phyloP scores from a whole-genome alignment of 345 rosid genomes.

The Ceriops decandra region DNA sequence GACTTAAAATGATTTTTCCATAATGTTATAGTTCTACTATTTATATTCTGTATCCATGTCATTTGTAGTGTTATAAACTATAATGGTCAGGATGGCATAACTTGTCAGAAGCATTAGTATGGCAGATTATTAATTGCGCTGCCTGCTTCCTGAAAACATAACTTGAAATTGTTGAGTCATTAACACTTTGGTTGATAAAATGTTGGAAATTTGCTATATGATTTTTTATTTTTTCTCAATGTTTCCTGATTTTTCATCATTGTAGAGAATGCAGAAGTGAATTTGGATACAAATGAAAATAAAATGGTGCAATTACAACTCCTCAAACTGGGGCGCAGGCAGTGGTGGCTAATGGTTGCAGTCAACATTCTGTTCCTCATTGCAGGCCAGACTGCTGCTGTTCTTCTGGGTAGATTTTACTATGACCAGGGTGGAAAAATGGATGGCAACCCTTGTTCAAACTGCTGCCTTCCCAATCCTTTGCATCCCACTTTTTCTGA shows the following conservation, averaged over 20 bases:
- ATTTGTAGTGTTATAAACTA: no score
- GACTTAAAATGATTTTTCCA: no score
- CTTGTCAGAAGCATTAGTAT: no score
- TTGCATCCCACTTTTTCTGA: conserved; percentile 45
- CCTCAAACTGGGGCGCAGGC: conserved; percentile 42
- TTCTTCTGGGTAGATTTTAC: conserved; percentile 62
- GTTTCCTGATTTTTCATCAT: background rate
- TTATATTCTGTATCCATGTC: no score
- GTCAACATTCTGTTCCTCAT: conserved; percentile 43
- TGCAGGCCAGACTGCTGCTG: conserved; percentile 62
- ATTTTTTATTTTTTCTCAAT: background rate
- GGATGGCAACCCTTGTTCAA: conserved; percentile 66
- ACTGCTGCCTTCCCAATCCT: conserved; percentile 68
- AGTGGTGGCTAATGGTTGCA: conserved; percentile 57
- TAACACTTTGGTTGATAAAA: no score
- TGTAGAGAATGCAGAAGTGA: conserved; percentile 37
- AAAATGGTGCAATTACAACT: conserved; percentile 15
- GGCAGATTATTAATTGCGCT: no score
- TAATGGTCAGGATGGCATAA: no score
- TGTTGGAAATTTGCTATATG: no score
- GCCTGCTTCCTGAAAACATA: no score
- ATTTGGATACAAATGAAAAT: conserved; percentile 21
- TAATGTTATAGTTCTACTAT: no score
- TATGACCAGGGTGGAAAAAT: conserved; percentile 65
- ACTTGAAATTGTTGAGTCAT: no score